Percentiles rank a stretch among this genome's conserved stretches.
Evolutionary conservation across 139 green algal species (phyloP).

Genomic region (Zygnema cylindricum): DNA sequence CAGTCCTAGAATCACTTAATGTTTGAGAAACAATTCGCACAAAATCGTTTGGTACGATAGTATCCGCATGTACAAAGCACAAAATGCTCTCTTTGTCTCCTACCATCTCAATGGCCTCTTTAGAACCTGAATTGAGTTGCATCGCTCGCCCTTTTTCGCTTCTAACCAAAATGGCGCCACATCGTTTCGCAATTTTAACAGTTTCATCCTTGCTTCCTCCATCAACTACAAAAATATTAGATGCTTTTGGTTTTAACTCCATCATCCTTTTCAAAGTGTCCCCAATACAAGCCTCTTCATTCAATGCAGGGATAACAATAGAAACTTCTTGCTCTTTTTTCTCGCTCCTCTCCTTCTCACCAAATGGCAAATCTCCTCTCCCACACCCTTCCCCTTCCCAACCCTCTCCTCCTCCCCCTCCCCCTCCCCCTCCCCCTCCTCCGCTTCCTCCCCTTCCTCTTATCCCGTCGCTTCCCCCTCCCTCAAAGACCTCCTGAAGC

Average conservation of each 20-base stretch:
- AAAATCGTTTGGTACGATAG: constrained; percentile 9
- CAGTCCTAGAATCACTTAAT: neutral
- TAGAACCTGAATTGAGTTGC: constrained; percentile 8
- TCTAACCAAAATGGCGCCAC: neutral
- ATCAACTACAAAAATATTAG: constrained; percentile 9
- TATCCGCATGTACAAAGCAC: constrained; percentile 34
- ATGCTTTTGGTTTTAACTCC: neutral
- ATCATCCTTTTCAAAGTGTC: neutral
- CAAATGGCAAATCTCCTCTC: neutral
- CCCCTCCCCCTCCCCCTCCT: too few relatives aligned
- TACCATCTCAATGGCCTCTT: neutral
- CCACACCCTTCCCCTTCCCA: neutral
- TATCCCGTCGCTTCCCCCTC: neutral
- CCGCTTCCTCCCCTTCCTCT: neutral
- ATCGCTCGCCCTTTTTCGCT: neutral
- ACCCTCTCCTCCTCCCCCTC: neutral
- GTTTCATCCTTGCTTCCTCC: constrained; percentile 1
- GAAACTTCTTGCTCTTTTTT: neutral
- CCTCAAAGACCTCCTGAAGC: neutral
- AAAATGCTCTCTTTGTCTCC: neutral
- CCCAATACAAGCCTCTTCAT: neutral
- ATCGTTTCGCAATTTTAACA: neutral
- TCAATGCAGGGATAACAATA: constrained; percentile 3
- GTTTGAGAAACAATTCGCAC: neutral
- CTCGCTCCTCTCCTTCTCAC: neutral